Evolutionary conservation across 2,329 filamentous ascomycete genomes (phyloP), one percentile per base, ranked within the genome.

Genomic region (Cladophialophora yegresii): DNA sequence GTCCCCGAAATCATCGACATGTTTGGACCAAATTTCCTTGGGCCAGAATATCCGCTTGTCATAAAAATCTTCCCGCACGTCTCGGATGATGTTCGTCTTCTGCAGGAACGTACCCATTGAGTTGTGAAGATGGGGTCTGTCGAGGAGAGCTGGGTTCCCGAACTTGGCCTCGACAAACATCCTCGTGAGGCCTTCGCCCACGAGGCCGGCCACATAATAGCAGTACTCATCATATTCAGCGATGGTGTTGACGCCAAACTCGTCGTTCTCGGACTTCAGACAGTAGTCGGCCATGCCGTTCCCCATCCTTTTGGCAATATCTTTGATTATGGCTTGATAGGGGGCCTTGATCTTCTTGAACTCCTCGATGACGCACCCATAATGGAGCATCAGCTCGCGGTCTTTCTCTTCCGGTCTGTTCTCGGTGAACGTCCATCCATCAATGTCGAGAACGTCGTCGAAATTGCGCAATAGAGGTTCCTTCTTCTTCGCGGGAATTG

Each of bases 281-380:
- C 86, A 90, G 76, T 96, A 99, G 79, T 99, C 93, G 30, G 95
- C 95, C 95, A 99, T 99, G 71, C 95, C 95, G 74, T 98, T 93
- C 69, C 93, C 93, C 95, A 99, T 99, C 80, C 92, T 90, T 74
- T 88, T 82, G 33, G 92, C 92, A 74, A 98, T 96, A 72, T 98
- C 93, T 78, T 89, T 89, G 78, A 99, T 95, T 74, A 98, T 93
- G 6, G 83, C 85, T 77, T 85, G 86, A 80, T 99, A 98, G 62
- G 85, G 86, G 55, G 87, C 85, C 82, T 97, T 96, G 77, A 96
- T 82, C 78, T 90, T 89, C 81, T 90, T 91, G 78, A 93, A 91
- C 82, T 99, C 93, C 63, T 84, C 81, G 69, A 96, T 85, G 68
- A 99, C 88, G 62, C 89, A 85, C 76, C 96, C 87, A 76, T 99